Conservation (phyloP, 2,329 filamentous ascomycete species). For the Plenodomus tracheiphilus region DNA sequence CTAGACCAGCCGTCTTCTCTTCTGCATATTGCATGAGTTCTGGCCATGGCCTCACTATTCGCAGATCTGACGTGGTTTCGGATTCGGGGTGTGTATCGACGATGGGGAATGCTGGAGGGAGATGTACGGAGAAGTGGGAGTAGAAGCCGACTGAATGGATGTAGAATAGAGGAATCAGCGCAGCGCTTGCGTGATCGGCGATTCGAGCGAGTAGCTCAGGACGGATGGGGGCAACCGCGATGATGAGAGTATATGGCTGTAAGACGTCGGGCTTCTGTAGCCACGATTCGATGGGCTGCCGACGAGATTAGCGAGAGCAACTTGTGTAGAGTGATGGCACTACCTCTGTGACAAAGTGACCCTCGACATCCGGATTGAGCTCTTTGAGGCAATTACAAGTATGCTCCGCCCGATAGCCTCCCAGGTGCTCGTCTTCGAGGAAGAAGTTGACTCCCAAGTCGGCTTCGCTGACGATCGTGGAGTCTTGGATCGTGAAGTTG, state of each 20-base stretch:
- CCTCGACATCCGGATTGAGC: slow-evolving; percentile 89
- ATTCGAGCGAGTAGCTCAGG: slow-evolving; percentile 56
- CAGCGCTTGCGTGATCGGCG: slow-evolving; percentile 54
- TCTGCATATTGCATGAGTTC: slow-evolving; percentile 71
- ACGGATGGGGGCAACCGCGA: slow-evolving; percentile 63
- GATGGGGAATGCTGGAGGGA: slow-evolving; percentile 83
- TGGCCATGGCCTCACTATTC: slow-evolving; percentile 82
- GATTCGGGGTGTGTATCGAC: slow-evolving; percentile 95
- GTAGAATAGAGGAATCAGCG: slow-evolving; percentile 75
- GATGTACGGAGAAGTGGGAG: slow-evolving; percentile 78
- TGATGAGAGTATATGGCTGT: slow-evolving; percentile 60
- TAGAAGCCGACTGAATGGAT: slow-evolving; percentile 92
- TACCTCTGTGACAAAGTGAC: slow-evolving; percentile 67
- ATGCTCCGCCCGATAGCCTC: slow-evolving; percentile 76
- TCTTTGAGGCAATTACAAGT: slow-evolving; percentile 78
- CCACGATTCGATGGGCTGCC: slow-evolving; percentile 51
- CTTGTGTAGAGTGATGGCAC: neutral
- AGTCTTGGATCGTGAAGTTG: slow-evolving; percentile 87
- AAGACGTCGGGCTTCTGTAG: slow-evolving; percentile 46
- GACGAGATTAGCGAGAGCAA: slow-evolving; percentile 12
- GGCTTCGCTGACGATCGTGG: slow-evolving; percentile 71
- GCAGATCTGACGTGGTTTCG: slow-evolving; percentile 80
- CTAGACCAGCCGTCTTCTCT: slow-evolving; percentile 69
- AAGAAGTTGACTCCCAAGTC: slow-evolving; percentile 98
- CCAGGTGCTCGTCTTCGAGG: slow-evolving; percentile 76